Evolutionary conservation across 805 yeast genomes (phyloP).

Genomic region (Saccharomycopsis fodiens): DNA sequence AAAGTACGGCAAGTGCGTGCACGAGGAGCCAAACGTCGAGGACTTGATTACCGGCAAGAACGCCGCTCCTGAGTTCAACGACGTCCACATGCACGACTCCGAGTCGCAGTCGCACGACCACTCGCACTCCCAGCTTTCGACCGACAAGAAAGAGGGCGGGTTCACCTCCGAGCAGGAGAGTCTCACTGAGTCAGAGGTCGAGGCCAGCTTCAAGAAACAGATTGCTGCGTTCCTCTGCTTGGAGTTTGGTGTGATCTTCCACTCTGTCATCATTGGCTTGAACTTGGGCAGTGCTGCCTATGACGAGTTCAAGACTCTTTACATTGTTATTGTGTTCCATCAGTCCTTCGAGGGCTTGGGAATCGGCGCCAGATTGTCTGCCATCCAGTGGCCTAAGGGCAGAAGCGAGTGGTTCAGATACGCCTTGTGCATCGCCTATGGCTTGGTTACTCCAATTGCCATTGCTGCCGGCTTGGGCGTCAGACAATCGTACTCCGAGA

Average conservation of each 20-base stretch:
- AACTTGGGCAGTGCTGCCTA: slow-evolving; percentile 50
- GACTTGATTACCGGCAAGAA: slow-evolving; percentile 16
- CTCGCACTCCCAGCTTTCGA: neutral
- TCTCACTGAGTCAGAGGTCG: neutral
- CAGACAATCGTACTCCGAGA: slow-evolving; percentile 52
- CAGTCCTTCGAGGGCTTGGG: slow-evolving; percentile 79
- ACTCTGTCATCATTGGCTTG: slow-evolving; percentile 68
- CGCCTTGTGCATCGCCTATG: slow-evolving; percentile 41
- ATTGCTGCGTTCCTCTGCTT: slow-evolving; percentile 44
- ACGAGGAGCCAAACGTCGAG: slow-evolving; percentile 19
- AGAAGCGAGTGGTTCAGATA: slow-evolving; percentile 44
- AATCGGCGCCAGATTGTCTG: slow-evolving; percentile 61
- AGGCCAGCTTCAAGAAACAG: slow-evolving; percentile 22
- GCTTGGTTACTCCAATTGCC: slow-evolving; percentile 59
- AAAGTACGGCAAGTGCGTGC: slow-evolving; percentile 25
- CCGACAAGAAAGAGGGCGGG: neutral
- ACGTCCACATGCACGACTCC: slow-evolving; percentile 2
- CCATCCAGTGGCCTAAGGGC: slow-evolving; percentile 44
- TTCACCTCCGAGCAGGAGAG: neutral
- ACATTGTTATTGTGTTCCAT: slow-evolving; percentile 62
- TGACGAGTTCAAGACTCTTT: slow-evolving; percentile 55
- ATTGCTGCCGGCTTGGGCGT: slow-evolving; percentile 75
- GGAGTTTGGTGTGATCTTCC: slow-evolving; percentile 70
- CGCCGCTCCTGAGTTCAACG: neutral
- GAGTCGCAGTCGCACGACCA: neutral